phyloP scores from a whole-genome alignment of 1,284 basidiomycete species.

The Takashimella koratensis region DNA sequence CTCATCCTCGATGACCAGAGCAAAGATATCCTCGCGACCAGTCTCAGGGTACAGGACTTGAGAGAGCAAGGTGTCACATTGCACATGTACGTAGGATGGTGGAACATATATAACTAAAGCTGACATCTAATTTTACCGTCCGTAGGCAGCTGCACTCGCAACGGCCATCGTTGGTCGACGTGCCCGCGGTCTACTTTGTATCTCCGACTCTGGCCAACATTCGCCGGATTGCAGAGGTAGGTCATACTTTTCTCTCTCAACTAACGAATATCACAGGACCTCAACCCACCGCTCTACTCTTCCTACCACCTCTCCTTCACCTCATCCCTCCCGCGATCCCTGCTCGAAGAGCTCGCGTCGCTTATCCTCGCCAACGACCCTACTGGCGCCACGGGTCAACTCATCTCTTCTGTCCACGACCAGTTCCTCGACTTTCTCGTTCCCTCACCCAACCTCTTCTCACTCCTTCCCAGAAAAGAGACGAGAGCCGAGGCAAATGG shows the following conservation, averaged over 20 bases:
- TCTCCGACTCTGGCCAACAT: slow-evolving; percentile 85
- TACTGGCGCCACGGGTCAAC: slow-evolving; percentile 66
- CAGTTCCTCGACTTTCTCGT: slow-evolving; percentile 97
- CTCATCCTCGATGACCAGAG: slow-evolving; percentile 91
- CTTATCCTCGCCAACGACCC: slow-evolving; percentile 70
- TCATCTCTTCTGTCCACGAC: slow-evolving; percentile 76
- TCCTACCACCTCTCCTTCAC: slow-evolving; percentile 94
- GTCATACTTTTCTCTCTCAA: too few relatives aligned
- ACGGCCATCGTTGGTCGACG: slow-evolving; percentile 86
- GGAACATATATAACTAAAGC: background rate
- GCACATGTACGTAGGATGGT: slow-evolving; percentile 69
- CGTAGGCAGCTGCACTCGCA: slow-evolving; percentile 82
- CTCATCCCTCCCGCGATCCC: slow-evolving; percentile 76
- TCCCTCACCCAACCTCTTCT: slow-evolving; percentile 92
- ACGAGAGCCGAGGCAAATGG: slow-evolving; percentile 27
- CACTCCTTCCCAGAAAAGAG: slow-evolving; percentile 62
- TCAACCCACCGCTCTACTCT: slow-evolving; percentile 84
- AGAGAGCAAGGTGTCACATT: slow-evolving; percentile 94
- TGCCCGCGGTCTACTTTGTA: slow-evolving; percentile 96
- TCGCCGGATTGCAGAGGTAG: slow-evolving; percentile 78
- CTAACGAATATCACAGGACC: slow-evolving; percentile 48
- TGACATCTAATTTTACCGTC: background rate
- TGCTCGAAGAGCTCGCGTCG: slow-evolving; percentile 91
- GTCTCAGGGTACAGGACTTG: slow-evolving; percentile 91
- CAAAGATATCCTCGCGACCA: slow-evolving; percentile 93